phyloP scores from a whole-genome alignment of 2,329 filamentous ascomycete species.

The Penicillium sclerotiorum region DNA sequence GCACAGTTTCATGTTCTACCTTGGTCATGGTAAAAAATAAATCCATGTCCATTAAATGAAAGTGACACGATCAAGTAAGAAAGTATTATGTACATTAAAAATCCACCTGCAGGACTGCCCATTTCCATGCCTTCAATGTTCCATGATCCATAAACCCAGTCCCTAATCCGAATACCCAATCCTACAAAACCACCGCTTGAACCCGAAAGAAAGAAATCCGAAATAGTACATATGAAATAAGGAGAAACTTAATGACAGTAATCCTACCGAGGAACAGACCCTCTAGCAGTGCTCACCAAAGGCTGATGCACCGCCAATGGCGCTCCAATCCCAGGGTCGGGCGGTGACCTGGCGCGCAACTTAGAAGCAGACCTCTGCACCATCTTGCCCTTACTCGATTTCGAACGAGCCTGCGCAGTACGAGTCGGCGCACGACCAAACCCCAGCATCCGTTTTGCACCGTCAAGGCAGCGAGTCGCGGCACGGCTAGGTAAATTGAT shows the following conservation, averaged over 20 bases:
- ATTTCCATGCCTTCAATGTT: no score
- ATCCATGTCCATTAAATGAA: no score
- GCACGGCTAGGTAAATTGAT: constrained; percentile 35
- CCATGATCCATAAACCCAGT: neutral
- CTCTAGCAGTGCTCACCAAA: neutral
- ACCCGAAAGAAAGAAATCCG: constrained; percentile 1
- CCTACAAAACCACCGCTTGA: neutral
- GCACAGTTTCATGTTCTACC: no score
- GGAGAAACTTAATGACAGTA: no score
- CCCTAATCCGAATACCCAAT: neutral
- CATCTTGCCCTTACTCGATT: constrained; percentile 27
- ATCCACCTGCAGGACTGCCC: no score
- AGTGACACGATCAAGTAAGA: no score
- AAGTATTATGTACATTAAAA: no score
- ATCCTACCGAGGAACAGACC: neutral
- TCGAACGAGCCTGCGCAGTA: constrained; percentile 1
- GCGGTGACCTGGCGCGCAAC: constrained; percentile 5
- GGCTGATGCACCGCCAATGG: constrained; percentile 3
- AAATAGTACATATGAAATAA: neutral
- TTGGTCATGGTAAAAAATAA: no score
- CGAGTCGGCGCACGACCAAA: constrained; percentile 1
- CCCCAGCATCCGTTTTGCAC: constrained; percentile 12
- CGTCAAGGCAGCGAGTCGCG: constrained; percentile 20
- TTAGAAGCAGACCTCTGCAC: constrained; percentile 1
- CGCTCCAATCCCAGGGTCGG: neutral